phyloP scores from a whole-genome alignment of 352 stramenopile species.

The Phytopythium oedochilum region DNA sequence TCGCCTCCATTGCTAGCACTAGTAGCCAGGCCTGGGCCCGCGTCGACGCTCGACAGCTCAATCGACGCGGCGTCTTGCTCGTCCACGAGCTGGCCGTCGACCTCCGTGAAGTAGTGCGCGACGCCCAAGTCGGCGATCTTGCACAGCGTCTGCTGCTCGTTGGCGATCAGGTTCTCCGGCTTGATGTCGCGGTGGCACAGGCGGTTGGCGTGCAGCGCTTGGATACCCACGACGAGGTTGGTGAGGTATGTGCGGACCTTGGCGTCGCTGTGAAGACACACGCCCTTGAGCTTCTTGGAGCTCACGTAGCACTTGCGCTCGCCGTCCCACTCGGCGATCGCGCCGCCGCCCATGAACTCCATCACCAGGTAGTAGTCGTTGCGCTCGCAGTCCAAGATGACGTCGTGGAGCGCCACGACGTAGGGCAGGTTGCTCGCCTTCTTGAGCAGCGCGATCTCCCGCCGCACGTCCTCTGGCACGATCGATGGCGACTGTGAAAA shows the following conservation, averaged over 20 bases:
- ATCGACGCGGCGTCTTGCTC: slow-evolving; percentile 45
- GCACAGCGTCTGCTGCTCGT: slow-evolving; percentile 48
- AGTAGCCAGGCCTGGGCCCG: no score
- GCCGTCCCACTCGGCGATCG: slow-evolving; percentile 72
- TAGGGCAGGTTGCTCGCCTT: slow-evolving; percentile 63
- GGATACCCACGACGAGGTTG: slow-evolving; percentile 58
- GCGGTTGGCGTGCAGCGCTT: slow-evolving; percentile 69
- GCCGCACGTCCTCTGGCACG: slow-evolving; percentile 55
- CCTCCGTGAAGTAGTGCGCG: slow-evolving; percentile 67
- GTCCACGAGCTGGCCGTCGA: slow-evolving; percentile 41
- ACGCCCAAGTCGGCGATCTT: slow-evolving; percentile 84
- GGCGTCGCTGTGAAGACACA: slow-evolving; percentile 34
- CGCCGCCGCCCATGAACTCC: slow-evolving; percentile 82
- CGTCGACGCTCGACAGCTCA: slow-evolving; percentile 44
- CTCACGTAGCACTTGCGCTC: slow-evolving; percentile 60
- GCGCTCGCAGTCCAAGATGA: slow-evolving; percentile 65
- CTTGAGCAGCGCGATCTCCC: slow-evolving; percentile 74
- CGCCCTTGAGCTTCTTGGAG: slow-evolving; percentile 28
- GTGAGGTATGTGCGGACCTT: slow-evolving; percentile 51
- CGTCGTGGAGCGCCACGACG: slow-evolving; percentile 64
- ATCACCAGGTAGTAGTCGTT: slow-evolving; percentile 72
- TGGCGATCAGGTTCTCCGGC: slow-evolving; percentile 72
- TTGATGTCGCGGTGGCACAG: slow-evolving; percentile 87
- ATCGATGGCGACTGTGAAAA: neutral
- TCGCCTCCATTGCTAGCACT: no score